A percentile compares a stretch with the other conserved stretches of the same genome.
phyloP scores from a whole-genome alignment of 306 rosid genomes.

The Senna tora region DNA sequence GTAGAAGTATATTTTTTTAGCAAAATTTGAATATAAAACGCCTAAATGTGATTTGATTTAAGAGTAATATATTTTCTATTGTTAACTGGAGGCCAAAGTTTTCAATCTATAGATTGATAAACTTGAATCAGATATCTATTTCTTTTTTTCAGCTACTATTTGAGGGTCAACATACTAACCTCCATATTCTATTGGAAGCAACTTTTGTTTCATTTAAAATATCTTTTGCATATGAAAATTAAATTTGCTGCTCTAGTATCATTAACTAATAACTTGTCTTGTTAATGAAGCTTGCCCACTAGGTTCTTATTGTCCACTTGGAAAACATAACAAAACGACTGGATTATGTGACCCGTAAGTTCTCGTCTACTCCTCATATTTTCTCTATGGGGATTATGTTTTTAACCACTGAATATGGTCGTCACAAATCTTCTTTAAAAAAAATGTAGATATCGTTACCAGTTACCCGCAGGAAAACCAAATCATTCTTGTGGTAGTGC shows the following conservation, averaged over 20 bases:
- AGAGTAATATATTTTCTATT: neutral
- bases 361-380: neutral
- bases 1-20: neutral
- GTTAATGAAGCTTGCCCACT: constrained; percentile 82
- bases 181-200: neutral
- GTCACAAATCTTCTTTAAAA: constrained; percentile 7
- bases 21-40: neutral
- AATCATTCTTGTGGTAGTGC: constrained; percentile 84
- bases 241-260: constrained; percentile 2
- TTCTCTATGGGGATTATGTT: neutral
- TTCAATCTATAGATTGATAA: neutral
- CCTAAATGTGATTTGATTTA: neutral
- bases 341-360: constrained; percentile 91
- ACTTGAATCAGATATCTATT: constrained; percentile 1
- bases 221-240: constrained; percentile 6
- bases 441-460: constrained; percentile 84
- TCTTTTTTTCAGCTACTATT: constrained; percentile 6
- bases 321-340: constrained; percentile 53
- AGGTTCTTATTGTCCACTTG: constrained; percentile 80
- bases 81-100: neutral
- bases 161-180: neutral
- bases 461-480: constrained; percentile 62
- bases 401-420: neutral
- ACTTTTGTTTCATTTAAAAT: constrained; percentile 25
- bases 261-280: constrained; percentile 29